These are phyloP conservation scores for Pyrenochaeta sp. DNA, from an alignment of 2,329 filamentous ascomycete species.

Conservation along the genomic window DNA sequence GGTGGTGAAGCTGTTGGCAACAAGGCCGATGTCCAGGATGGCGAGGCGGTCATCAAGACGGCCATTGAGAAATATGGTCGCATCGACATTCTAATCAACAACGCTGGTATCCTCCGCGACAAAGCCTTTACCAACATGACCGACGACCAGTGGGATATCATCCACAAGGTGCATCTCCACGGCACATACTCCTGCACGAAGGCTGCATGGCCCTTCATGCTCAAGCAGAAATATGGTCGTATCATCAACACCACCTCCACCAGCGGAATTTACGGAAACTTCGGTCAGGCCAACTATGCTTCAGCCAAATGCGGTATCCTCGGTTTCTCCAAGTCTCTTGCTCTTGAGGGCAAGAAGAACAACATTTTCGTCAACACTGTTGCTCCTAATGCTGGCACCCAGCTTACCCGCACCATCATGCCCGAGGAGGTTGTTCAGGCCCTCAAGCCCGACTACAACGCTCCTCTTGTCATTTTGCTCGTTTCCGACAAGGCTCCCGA, in stretches of 20 bases:
- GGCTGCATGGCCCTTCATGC: conserved; percentile 96
- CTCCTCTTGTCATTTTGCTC: conserved; percentile 87
- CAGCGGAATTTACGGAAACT: conserved; percentile 98
- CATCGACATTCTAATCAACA: conserved; percentile 96
- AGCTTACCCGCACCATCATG: conserved; percentile 92
- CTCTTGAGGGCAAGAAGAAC: conserved; percentile 93
- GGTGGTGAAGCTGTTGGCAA: conserved; percentile 92
- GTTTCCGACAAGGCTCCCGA: conserved; percentile 86
- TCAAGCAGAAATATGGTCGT: conserved; percentile 98
- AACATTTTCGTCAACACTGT: conserved; percentile 99
- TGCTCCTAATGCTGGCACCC: conserved; percentile 94
- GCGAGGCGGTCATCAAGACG: conserved; percentile 87
- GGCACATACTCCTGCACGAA: conserved; percentile 98
- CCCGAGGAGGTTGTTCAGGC: conserved; percentile 98
- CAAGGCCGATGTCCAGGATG: conserved; percentile 93
- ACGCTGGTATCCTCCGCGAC: conserved; percentile 95
- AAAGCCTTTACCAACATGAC: conserved; percentile 99
- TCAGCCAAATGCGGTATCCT: conserved; percentile 79
- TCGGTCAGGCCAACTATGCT: conserved; percentile 97
- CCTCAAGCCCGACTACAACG: conserved; percentile 99
- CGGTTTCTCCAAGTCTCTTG: conserved; percentile 91
- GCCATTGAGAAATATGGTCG: conserved; percentile 94
- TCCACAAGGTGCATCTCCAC: conserved; percentile 89
- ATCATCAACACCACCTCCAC: conserved; percentile 97
- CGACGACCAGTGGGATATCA: conserved; percentile 89